phyloP scores from a whole-genome alignment of 2,329 filamentous ascomycete genomes.

The Aspergillus ruber region DNA sequence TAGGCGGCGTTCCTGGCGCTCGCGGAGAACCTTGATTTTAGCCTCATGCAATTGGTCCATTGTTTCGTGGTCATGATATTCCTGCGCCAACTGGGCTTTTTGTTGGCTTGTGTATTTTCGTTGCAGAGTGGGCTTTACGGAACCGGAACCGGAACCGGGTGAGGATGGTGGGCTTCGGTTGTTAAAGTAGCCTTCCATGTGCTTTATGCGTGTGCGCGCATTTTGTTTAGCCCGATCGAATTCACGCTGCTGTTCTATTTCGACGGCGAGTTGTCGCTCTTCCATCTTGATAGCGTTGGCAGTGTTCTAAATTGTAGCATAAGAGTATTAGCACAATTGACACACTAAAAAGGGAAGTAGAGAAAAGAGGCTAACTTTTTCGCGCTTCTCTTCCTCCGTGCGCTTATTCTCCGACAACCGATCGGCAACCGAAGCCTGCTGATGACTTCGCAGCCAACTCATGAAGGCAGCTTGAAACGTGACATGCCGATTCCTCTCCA shows the following conservation, averaged over 20 bases:
- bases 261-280: slow-evolving; percentile 38
- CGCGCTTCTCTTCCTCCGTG: slow-evolving; percentile 29
- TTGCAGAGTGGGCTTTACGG: slow-evolving; percentile 16
- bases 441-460: slow-evolving; percentile 21
- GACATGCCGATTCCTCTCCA: slow-evolving; percentile 26
- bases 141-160: slow-evolving; percentile 12
- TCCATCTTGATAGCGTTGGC: slow-evolving; percentile 31
- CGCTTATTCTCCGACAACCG: slow-evolving; percentile 23
- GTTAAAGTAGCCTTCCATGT: slow-evolving; percentile 43
- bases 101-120: slow-evolving; percentile 37
- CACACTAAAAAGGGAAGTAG: background rate
- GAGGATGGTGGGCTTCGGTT: slow-evolving; percentile 31
- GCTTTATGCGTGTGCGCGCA: slow-evolving; percentile 38
- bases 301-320: slow-evolving; percentile 25
- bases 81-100: slow-evolving; percentile 38
- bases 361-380: slow-evolving; percentile 25
- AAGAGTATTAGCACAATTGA: background rate
- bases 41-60: slow-evolving; percentile 40
- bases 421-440: slow-evolving; percentile 25
- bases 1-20: slow-evolving; percentile 38
- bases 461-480: slow-evolving; percentile 28
- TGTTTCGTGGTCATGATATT: slow-evolving; percentile 36
- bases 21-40: slow-evolving; percentile 42
- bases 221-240: slow-evolving; percentile 39
- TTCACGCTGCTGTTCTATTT: slow-evolving; percentile 40